Conservation (phyloP, 805 yeast genomes). For the Jamesozyma piceae region DNA sequence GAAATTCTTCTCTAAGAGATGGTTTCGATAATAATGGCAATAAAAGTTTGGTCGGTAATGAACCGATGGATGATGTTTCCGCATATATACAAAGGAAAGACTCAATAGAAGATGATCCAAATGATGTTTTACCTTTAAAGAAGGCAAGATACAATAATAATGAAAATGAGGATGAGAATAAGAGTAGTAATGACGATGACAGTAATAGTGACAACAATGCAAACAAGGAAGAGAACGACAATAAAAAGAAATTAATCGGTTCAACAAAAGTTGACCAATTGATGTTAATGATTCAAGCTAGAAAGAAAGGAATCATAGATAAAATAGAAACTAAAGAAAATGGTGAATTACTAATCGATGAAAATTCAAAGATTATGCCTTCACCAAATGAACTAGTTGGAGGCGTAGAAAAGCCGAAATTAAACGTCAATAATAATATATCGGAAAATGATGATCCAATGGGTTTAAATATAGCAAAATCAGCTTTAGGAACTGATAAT, state of each 20-base stretch:
- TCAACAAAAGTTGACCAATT: conserved; percentile 85
- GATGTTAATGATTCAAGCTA: conserved; percentile 84
- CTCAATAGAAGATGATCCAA: not conserved
- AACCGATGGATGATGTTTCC: not conserved
- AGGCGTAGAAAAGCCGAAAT: conserved; percentile 60
- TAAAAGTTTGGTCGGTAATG: not conserved
- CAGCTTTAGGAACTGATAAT: not conserved
- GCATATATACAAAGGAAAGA: not conserved
- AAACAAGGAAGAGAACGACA: conserved; percentile 31
- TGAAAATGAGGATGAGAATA: not conserved
- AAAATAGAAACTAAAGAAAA: conserved; percentile 56
- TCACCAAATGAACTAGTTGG: conserved; percentile 62
- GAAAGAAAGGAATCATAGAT: conserved; percentile 65
- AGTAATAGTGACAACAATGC: not conserved
- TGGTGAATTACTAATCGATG: conserved; percentile 53
- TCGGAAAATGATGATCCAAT: not conserved
- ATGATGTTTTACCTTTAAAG: not conserved
- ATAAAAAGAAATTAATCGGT: conserved; percentile 67
- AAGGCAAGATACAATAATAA: too few species aligned
- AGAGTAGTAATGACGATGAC: not conserved
- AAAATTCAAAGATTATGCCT: conserved; percentile 41
- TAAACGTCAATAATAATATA: conserved; percentile 11
- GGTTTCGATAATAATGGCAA: not conserved
- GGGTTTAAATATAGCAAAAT: not conserved
- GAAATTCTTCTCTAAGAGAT: conserved; percentile 24